Percentiles rank a stretch among this genome's conserved stretches.
phyloP scores from a whole-genome alignment of 1,284 basidiomycete species.

The Puccinia horiana region DNA sequence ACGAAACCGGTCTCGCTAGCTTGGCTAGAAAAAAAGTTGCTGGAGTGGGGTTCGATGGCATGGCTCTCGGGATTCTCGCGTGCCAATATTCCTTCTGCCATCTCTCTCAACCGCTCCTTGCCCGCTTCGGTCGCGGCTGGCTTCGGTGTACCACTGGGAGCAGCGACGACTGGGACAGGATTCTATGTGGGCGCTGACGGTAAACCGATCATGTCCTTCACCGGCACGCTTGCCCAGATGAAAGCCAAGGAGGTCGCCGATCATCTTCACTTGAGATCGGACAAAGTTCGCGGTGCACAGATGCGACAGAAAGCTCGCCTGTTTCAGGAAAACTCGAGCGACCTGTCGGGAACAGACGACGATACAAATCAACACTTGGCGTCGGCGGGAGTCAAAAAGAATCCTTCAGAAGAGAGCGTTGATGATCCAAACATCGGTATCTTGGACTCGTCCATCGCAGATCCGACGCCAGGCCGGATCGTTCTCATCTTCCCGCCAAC shows the following conservation, averaged over 20 bases:
- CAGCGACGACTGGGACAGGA: background rate
- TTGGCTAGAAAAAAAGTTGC: slow-evolving; percentile 97
- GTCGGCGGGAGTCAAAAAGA: background rate
- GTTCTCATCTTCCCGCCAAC: background rate
- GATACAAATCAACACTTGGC: background rate
- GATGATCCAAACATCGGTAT: background rate
- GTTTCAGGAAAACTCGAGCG: background rate
- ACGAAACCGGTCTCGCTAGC: slow-evolving; percentile 93
- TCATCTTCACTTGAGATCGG: slow-evolving; percentile 31
- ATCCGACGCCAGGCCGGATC: background rate
- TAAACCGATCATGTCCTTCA: slow-evolving; percentile 25
- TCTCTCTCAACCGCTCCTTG: slow-evolving; percentile 16
- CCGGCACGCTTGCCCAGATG: background rate
- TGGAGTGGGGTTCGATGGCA: slow-evolving; percentile 79
- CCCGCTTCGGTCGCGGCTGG: background rate
- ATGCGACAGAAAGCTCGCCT: slow-evolving; percentile 1
- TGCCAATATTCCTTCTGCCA: background rate
- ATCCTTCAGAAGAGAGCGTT: background rate
- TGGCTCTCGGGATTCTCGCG: slow-evolving; percentile 55
- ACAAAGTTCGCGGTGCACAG: slow-evolving; percentile 4
- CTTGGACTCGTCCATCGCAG: background rate
- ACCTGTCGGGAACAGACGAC: background rate
- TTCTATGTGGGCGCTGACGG: background rate
- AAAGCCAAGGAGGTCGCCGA: slow-evolving; percentile 29
- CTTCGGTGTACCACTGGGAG: background rate